Evolutionary conservation across 495 filamentous ascomycete species (phyloP), one percentile per base, ranked within the genome.

Genomic region (Bathelium albidoporum): DNA sequence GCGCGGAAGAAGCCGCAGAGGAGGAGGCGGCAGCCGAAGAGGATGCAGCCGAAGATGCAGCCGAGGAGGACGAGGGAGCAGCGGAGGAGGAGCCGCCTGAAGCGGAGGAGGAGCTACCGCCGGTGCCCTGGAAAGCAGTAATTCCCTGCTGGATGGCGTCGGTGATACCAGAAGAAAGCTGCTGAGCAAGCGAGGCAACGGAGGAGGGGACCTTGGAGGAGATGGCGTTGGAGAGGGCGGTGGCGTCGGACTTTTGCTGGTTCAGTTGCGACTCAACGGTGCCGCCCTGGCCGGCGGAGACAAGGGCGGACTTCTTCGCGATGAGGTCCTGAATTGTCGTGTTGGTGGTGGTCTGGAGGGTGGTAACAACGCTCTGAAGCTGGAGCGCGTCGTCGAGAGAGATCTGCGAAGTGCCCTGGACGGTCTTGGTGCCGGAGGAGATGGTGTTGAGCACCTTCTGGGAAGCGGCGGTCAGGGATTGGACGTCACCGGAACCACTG

Each of bases 171-270:
- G 49, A 55, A 16, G 49, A 55, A 20, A 55, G 49, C 49, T 55
- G 49, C 49, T 55, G 49, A 2, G 49, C 49, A 16, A 55, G 49
- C 0, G 12, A 9, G 16, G 49, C 4, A 24, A 55, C 49, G 22
- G 49, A 12, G 9, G 20, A 29, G n/a, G 49, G 49, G 10, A 55
- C 49, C 24, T 55, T 55, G 12, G 12, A 20, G 5, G 49, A 55
- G 24, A 55, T 55, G 49, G 49, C 49, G 49, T 12, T 55, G 24
- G 49, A 55, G 22, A 55, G 24, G 24, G 49, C 49, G 49, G 49
- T 55, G 20, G 49, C 49, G 49, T 55, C 49, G 16, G 49, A 55
- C 49, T 55, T 55, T 55, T 55, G 49, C 24, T 55, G 49, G 49
- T 55, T 55, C 16, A 55, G 20, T 29, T 55, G 49, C 7, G 12